Evolutionary conservation across 2,329 filamentous ascomycete species (phyloP), one percentile per base, ranked within the genome.

Genomic region (Amylocarpus encephaloides): DNA sequence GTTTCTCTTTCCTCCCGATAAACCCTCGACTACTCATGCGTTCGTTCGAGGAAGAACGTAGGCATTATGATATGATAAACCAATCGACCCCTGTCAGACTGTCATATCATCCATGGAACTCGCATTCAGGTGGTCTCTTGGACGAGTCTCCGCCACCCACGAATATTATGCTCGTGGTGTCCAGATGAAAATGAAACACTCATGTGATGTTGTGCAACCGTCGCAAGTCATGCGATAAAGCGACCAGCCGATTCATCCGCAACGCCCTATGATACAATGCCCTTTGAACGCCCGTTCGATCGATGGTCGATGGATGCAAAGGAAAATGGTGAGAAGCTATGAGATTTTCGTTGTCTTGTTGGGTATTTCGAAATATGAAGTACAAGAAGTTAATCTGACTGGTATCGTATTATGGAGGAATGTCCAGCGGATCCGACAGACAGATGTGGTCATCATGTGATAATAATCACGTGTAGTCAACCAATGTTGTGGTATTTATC

Each of bases 251-350:
- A 26, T 26, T 26, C 22, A 4, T 19, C 38, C 38, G 38, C 16
- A 19, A 40, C 38, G 38, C 38, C 38, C 5, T 40, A 40, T 40
- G 38, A 40, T 40, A 40, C 38, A 40, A 40, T 40, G 38, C 38
- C 6, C 10, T 11, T 5, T 40, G 10, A 40, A 18, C 22, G 22
- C 22, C 13, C 38, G 38, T 16, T 16, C 18, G 38, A 18, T 40
- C 4, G n/a, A 19, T 16, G 7, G n/a, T 19, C 16, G 38, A 40
- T 16, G 34, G 16, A 40, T 40, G n/a, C 13, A 40, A 40, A 40
- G 13, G 16, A 40, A 16, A 19, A 16, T 16, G 13, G 38, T 19
- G 38, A 40, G 16, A 11, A 40, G 10, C 10, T 40, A 26, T 26
- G 22, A 26, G 7, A 26, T 40, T n/a, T 40, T 40, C 38, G 10